Conservation (phyloP, 1,284 basidiomycete species). For the Papiliotrema fonsecae region DNA sequence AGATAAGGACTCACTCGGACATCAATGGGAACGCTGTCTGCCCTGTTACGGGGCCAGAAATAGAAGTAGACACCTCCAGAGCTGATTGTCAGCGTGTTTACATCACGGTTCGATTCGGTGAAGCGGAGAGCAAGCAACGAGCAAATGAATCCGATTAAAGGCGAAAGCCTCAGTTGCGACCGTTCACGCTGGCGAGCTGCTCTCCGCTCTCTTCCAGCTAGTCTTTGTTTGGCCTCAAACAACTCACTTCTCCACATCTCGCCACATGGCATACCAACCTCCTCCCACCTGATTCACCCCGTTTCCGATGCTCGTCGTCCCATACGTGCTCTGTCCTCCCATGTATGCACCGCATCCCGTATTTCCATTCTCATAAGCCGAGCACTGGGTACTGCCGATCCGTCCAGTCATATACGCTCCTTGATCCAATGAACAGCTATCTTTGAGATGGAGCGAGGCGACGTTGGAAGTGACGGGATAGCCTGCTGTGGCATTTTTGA, state of each 20-base stretch:
- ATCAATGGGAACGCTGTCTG: slow-evolving; percentile 33
- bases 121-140: background rate
- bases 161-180: too few relatives aligned
- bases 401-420: slow-evolving; percentile 32
- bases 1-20: slow-evolving; percentile 26
- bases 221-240: too few relatives aligned
- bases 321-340: slow-evolving; percentile 30
- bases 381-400: slow-evolving; percentile 53
- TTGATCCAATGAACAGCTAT: slow-evolving; percentile 59
- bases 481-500: slow-evolving; percentile 39
- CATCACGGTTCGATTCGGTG: background rate
- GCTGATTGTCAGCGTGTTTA: slow-evolving; percentile 10
- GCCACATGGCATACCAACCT: slow-evolving; percentile 66
- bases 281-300: slow-evolving; percentile 55
- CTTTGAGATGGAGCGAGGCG: slow-evolving; percentile 60
- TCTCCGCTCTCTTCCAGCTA: too few relatives aligned
- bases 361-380: slow-evolving; percentile 56
- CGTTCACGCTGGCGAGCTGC: too few relatives aligned
- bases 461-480: slow-evolving; percentile 51
- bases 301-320: slow-evolving; percentile 24
- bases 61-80: slow-evolving; percentile 37
- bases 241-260: slow-evolving; percentile 37
- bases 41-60: slow-evolving; percentile 38
- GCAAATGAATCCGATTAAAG: too few relatives aligned
- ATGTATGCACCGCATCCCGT: slow-evolving; percentile 62